Evolutionary conservation across 768 basidiomycete species (phyloP).

Genomic region (Dendrothele bispora): DNA sequence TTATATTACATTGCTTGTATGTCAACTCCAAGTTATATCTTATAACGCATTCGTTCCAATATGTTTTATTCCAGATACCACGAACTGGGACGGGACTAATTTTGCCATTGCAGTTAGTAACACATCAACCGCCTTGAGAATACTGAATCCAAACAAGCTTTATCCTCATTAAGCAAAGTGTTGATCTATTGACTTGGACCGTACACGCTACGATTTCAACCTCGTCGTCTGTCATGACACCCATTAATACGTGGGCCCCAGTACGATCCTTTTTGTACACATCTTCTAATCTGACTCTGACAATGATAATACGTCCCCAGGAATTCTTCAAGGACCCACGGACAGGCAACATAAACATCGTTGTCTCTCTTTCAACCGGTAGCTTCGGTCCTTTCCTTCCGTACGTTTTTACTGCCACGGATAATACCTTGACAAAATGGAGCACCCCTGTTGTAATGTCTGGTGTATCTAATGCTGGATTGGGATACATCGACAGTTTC

Average conservation of each 20-base stretch:
- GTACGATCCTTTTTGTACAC: slow-evolving; percentile 7
- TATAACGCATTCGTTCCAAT: neutral
- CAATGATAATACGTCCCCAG: slow-evolving; percentile 8
- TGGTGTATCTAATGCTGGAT: slow-evolving; percentile 33
- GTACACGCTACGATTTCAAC: slow-evolving; percentile 28
- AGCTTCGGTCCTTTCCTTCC: slow-evolving; percentile 35
- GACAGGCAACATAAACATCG: slow-evolving; percentile 31
- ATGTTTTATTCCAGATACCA: slow-evolving; percentile 24
- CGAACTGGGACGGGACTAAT: slow-evolving; percentile 33
- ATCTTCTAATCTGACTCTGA: neutral
- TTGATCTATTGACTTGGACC: slow-evolving; percentile 28
- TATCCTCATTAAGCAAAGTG: slow-evolving; percentile 25
- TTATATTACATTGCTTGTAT: slow-evolving; percentile 34
- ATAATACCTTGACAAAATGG: slow-evolving; percentile 29
- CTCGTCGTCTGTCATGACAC: slow-evolving; percentile 25
- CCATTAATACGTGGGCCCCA: slow-evolving; percentile 35
- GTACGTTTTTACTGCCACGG: slow-evolving; percentile 31
- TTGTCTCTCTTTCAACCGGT: slow-evolving; percentile 35
- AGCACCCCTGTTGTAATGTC: slow-evolving; percentile 31
- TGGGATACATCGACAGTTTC: slow-evolving; percentile 36
- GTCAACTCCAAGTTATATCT: neutral
- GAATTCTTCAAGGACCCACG: slow-evolving; percentile 37
- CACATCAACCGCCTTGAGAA: neutral
- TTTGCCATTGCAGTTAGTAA: slow-evolving; percentile 32
- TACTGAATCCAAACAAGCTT: neutral